Evolutionary conservation across 768 basidiomycete species (phyloP), one percentile per base, ranked within the genome.

Genomic region (Mycena amicta): DNA sequence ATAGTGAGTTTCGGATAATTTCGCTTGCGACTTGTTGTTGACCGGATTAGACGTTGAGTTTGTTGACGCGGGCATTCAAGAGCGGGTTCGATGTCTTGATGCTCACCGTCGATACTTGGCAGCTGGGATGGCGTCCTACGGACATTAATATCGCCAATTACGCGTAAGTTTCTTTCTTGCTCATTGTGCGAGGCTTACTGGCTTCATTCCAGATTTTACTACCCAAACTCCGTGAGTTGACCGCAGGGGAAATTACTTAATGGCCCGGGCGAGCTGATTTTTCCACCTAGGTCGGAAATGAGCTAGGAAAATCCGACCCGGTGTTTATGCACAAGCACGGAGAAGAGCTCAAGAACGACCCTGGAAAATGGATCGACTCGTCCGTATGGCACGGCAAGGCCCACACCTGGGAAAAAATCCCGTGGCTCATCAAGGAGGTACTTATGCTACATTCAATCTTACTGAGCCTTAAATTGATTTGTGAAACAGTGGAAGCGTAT

Each of bases 401-500:
- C n/a, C n/a, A 76, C 52, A 74, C 73, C 13, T 69, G 66, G 57
- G 70, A 76, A 43, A 67, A 61, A 13, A 72, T 79, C 16, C 67
- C 75, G 53, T 93, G 88, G 88, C 66, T 89, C 39, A 77, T n/a
- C n/a, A 74, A 56, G 86, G 90, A 70, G 72, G 74, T 16, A 86
- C 81, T 64, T 85, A 85, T 12, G 89, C 90, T 2, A 52, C 72
- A 26, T 91, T 83, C 66, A 81, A 73, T 79, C 12, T 93, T 91
- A 91, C 82, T 90, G 51, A 84, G 92, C 55, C 68, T 93, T 56
- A 77, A 77, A 63, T 83, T 91, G 61, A 68, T 93, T 60, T 78
- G 82, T 66, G 79, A 87, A 22, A 83, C 88, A 54, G 93, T 90
- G 92, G 83, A 90, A 16, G 90, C n/a, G n/a, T n/a, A n/a, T n/a